These are phyloP conservation scores for Dryas drummondii DNA, from an alignment of 306 rosid species.

Conservation along the genomic window DNA sequence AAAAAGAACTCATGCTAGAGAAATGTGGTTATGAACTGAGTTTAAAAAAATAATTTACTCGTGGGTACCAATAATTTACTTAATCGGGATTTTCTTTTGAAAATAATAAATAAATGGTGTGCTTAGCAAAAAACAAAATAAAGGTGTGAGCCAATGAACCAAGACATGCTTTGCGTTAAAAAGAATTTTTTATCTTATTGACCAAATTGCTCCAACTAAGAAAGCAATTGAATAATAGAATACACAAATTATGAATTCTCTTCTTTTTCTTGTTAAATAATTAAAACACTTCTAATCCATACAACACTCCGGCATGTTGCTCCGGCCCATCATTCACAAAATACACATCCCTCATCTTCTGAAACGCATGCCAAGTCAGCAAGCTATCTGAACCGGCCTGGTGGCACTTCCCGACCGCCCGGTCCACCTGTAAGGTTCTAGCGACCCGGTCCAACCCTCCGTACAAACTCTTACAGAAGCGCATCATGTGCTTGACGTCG, in stretches of 20 bases:
- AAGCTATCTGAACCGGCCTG: conserved; percentile 79
- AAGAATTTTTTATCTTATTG: background rate
- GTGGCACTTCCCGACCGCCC: conserved; percentile 72
- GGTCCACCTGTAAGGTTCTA: conserved; percentile 40
- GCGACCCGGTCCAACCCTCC: conserved; percentile 78
- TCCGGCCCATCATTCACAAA: conserved; percentile 39
- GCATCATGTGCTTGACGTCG: conserved; percentile 67
- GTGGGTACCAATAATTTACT: no score
- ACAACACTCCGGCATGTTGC: conserved; percentile 59
- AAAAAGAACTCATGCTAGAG: no score
- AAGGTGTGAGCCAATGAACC: no score
- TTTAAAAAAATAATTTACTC: no score
- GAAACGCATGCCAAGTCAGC: conserved; percentile 67
- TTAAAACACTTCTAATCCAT: conserved; percentile 47
- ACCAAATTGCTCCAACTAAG: background rate
- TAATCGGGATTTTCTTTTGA: no score
- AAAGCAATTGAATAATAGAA: no score
- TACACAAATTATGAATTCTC: no score
- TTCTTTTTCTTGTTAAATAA: background rate
- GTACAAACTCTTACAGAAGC: conserved; percentile 48
- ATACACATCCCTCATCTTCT: conserved; percentile 50
- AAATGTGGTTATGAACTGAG: no score
- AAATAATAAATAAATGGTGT: no score
- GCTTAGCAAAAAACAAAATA: no score
- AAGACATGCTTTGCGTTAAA: no score